Percentiles rank a stretch among this genome's conserved stretches.
Evolutionary conservation across 805 yeast species (phyloP).

Genomic region (Kodamaea leandrae): DNA sequence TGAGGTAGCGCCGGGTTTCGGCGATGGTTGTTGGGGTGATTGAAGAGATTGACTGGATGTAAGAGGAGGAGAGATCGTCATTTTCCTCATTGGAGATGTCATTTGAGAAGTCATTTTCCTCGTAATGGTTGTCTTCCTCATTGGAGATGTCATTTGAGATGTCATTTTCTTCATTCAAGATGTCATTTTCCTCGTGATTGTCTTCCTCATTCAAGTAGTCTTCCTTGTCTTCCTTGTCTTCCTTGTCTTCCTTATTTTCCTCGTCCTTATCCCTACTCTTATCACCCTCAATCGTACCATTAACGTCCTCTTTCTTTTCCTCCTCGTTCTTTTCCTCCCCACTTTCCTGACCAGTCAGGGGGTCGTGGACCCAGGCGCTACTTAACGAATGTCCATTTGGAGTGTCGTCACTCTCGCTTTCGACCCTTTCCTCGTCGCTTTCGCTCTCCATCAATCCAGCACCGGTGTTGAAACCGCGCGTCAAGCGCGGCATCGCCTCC

Average conservation of each 20-base stretch:
- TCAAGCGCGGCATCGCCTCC: conserved; percentile 11
- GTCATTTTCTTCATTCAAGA: background rate
- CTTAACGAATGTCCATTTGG: too few relatives aligned
- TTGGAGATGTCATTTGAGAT: background rate
- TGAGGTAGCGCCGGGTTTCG: conserved; percentile 47
- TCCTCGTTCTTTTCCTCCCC: background rate
- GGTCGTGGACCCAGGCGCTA: background rate
- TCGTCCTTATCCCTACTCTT: too few relatives aligned
- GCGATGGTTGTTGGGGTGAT: conserved; percentile 13
- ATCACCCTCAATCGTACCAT: too few relatives aligned
- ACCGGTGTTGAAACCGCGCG: conserved; percentile 11
- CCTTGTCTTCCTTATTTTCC: background rate
- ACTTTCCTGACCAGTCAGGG: background rate
- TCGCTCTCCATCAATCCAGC: conserved; percentile 2
- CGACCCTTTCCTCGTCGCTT: background rate
- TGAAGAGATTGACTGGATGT: conserved; percentile 3
- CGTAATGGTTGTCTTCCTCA: background rate
- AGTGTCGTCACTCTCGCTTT: background rate
- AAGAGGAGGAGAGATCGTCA: conserved; percentile 1
- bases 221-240: background rate
- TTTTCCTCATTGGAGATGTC: background rate
- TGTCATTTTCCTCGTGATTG: background rate
- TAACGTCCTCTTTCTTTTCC: background rate
- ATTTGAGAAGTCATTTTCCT: background rate
- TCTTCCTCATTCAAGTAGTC: background rate